These are phyloP conservation scores for Dactylis glomerata DNA, from an alignment of 176 grass and related monocot genomes.

Conservation along the genomic window DNA sequence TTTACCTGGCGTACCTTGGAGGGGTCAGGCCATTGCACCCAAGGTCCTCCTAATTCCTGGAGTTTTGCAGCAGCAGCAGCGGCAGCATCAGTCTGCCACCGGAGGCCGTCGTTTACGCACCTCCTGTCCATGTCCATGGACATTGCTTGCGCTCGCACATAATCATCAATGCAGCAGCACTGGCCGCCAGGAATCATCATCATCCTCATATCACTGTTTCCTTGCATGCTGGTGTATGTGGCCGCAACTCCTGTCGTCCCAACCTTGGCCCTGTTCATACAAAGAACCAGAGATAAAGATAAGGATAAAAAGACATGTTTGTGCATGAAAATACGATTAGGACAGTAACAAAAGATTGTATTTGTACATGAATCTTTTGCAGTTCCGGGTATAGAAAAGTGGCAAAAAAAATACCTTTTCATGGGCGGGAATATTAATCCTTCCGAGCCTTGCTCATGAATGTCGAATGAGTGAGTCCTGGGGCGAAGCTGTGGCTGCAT, in stretches of 20 bases:
- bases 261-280: conserved; percentile 58
- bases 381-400: conserved; percentile 3
- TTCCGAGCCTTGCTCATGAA: conserved; percentile 64
- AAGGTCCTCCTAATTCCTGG: conserved; percentile 44
- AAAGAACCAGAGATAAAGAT: background rate
- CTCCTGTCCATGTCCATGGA: conserved; percentile 48
- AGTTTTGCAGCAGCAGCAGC: conserved; percentile 47
- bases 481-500: conserved; percentile 36
- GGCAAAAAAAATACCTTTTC: conserved; percentile 68
- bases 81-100: conserved; percentile 45
- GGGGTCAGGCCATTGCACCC: conserved; percentile 53
- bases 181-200: conserved; percentile 37
- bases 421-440: conserved; percentile 52
- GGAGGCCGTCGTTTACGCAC: conserved; percentile 46
- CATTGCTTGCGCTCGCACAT: conserved; percentile 52
- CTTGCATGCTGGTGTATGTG: conserved; percentile 47
- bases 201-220: conserved; percentile 41
- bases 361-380: background rate
- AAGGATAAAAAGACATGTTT: background rate
- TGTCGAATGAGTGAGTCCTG: conserved; percentile 51
- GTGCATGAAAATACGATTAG: background rate
- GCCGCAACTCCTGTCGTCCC: conserved; percentile 34
- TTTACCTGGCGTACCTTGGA: conserved; percentile 67
- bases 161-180: conserved; percentile 64
- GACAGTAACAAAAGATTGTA: background rate